phyloP scores from a whole-genome alignment of 1,284 basidiomycete genomes.

The Melampsora americana region DNA sequence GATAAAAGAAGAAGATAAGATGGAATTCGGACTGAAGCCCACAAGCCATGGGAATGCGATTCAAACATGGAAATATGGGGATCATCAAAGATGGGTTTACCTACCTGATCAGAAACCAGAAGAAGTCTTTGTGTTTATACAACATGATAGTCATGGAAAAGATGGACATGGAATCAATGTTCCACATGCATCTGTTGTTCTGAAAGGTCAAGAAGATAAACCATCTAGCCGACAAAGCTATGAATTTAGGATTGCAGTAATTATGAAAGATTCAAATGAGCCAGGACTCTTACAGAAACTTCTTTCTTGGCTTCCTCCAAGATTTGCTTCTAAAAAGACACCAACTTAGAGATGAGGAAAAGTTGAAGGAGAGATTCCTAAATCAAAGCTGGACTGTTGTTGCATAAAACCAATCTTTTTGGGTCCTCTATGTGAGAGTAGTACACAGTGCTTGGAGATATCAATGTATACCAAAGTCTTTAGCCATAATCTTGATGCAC shows the following conservation, averaged over 20 bases:
- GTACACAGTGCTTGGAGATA: too few relatives aligned
- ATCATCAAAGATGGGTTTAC: neutral
- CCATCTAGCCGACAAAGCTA: neutral
- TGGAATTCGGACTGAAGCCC: neutral
- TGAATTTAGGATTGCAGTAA: neutral
- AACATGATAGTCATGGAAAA: neutral
- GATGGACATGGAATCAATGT: neutral
- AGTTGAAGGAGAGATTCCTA: too few relatives aligned
- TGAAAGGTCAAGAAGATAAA: neutral
- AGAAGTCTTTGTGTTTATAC: neutral
- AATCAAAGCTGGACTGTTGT: too few relatives aligned
- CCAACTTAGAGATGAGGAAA: too few relatives aligned
- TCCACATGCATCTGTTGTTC: neutral
- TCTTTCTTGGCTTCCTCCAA: too few relatives aligned
- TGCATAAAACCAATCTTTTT: too few relatives aligned
- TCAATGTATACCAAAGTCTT: too few relatives aligned
- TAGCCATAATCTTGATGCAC: too few relatives aligned
- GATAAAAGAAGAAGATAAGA: neutral
- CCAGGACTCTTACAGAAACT: too few relatives aligned
- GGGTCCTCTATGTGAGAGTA: too few relatives aligned
- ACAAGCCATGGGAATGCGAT: neutral
- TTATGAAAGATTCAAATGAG: neutral
- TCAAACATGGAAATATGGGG: neutral
- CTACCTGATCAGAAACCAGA: neutral
- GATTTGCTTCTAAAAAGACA: too few relatives aligned